Percentiles rank a stretch among this genome's conserved stretches.
These are phyloP conservation scores for Carallia pectinifolia DNA, from an alignment of 345 rosid species.

Conservation along the genomic window DNA sequence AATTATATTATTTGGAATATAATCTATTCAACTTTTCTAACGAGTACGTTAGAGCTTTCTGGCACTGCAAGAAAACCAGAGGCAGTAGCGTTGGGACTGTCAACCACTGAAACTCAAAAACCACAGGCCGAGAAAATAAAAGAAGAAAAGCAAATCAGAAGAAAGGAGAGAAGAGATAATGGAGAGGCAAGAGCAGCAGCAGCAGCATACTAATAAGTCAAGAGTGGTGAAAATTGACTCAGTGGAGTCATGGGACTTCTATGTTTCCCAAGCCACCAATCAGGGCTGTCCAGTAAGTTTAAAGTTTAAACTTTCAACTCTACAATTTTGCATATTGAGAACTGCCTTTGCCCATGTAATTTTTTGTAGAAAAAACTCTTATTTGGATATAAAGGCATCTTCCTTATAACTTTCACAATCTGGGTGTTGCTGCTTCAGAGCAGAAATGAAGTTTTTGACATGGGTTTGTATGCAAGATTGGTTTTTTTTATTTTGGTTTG, in stretches of 20 bases:
- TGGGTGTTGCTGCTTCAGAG: too few relatives aligned
- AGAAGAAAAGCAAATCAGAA: conserved; percentile 1
- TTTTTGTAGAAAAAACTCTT: too few relatives aligned
- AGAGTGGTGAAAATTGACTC: conserved; percentile 65
- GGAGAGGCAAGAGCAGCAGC: conserved; percentile 45
- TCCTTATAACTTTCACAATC: too few relatives aligned
- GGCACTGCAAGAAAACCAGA: not conserved
- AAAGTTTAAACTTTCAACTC: not conserved
- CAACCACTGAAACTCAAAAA: not conserved
- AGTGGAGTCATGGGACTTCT: conserved; percentile 62
- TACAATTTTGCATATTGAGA: not conserved
- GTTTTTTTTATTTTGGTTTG: too few relatives aligned
- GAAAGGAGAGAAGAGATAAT: conserved; percentile 16
- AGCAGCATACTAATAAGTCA: conserved; percentile 18
- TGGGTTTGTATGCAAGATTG: too few relatives aligned
- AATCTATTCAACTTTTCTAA: too few relatives aligned
- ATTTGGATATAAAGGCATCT: too few relatives aligned
- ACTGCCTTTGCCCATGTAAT: not conserved
- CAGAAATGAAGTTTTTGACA: too few relatives aligned
- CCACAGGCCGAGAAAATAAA: not conserved
- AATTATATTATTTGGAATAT: too few relatives aligned
- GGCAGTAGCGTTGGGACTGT: not conserved
- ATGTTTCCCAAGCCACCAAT: conserved; percentile 53
- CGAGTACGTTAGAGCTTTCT: not conserved
- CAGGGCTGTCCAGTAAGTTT: conserved; percentile 66